A percentile compares a stretch with the other conserved stretches of the same genome.
phyloP scores from a whole-genome alignment of 2,329 filamentous ascomycete genomes.

The Hyphodiscus sp. region DNA sequence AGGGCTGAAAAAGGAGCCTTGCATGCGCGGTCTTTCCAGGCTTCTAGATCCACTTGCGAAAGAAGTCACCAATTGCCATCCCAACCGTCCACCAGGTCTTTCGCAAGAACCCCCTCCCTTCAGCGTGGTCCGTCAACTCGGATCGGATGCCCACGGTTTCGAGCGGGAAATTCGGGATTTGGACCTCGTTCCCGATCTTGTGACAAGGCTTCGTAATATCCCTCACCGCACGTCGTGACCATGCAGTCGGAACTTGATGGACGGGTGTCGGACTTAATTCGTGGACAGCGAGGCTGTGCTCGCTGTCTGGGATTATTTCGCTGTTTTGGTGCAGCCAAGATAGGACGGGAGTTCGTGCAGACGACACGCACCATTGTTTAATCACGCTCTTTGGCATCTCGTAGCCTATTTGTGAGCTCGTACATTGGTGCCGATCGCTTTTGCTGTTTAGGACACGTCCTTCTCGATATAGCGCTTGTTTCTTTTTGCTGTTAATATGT shows the following conservation, averaged over 20 bases:
- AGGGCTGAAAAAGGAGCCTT: neutral
- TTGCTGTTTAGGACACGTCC: neutral
- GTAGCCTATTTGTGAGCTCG: neutral
- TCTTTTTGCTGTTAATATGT: neutral
- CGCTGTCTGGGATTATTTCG: too few relatives aligned
- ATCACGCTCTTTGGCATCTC: neutral
- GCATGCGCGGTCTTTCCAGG: neutral
- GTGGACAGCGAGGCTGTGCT: too few relatives aligned
- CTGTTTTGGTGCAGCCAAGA: neutral
- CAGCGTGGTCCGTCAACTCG: neutral
- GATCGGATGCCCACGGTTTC: too few relatives aligned
- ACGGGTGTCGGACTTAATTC: too few relatives aligned
- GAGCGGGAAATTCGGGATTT: too few relatives aligned
- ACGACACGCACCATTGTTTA: too few relatives aligned
- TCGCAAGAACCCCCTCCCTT: neutral
- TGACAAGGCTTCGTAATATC: too few relatives aligned
- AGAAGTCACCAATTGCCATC: neutral
- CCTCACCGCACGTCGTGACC: too few relatives aligned
- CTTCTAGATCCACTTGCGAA: neutral
- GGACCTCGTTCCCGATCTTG: too few relatives aligned
- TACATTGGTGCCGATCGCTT: neutral
- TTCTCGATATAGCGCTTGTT: too few relatives aligned
- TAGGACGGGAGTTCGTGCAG: neutral
- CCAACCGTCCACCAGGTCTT: too few relatives aligned
- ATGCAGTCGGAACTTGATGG: too few relatives aligned